Evolutionary conservation across 2,329 filamentous ascomycete species (phyloP).

Genomic region (Blumeria graminis): DNA sequence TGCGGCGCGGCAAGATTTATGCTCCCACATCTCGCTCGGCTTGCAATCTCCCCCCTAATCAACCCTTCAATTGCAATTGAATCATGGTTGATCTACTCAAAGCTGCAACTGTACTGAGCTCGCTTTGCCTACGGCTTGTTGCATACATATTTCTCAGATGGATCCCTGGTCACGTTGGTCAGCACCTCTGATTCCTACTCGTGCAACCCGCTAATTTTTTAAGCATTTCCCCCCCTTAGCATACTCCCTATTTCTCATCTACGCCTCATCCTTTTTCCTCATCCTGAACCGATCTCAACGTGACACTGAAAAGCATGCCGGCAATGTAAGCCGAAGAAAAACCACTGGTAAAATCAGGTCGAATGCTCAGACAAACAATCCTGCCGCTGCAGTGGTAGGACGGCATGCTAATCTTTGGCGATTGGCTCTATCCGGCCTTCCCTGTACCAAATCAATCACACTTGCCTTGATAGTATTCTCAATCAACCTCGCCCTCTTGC

Average conservation of each 20-base stretch:
- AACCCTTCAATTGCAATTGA: not conserved
- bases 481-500: constrained; percentile 45
- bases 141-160: constrained; percentile 37
- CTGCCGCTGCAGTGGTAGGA: constrained; percentile 23
- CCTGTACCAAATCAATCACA: constrained; percentile 42
- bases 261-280: constrained; percentile 36
- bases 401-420: constrained; percentile 30
- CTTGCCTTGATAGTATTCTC: constrained; percentile 43
- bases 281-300: constrained; percentile 33
- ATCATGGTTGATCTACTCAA: not conserved
- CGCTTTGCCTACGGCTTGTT: constrained; percentile 24
- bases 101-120: constrained; percentile 14
- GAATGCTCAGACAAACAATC: constrained; percentile 5
- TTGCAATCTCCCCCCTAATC: too few species aligned
- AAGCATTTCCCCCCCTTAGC: constrained; percentile 21
- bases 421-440: constrained; percentile 52
- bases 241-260: constrained; percentile 39
- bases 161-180: constrained; percentile 17
- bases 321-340: constrained; percentile 31
- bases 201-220: constrained; percentile 1
- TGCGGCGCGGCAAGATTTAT: too few species aligned
- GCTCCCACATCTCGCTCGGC: too few species aligned
- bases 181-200: not conserved
- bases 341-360: constrained; percentile 16
- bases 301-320: constrained; percentile 30